Base-by-base conservation (phyloP, 1,284 basidiomycete species). In the Melanopsichium pennsylvanicum region DNA sequence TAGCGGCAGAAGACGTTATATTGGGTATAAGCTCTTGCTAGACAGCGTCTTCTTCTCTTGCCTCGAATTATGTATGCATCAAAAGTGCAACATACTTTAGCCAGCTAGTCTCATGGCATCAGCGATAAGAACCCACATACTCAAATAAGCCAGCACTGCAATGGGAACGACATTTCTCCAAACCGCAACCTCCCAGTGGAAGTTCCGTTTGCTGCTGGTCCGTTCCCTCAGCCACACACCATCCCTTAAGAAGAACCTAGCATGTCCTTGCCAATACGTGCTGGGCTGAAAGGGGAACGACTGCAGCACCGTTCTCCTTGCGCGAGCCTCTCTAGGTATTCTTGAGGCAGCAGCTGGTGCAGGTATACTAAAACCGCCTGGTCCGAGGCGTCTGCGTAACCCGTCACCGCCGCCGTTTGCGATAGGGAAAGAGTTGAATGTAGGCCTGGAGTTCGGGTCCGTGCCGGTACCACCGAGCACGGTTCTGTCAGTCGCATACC, bases 111-210 rank as follows among this genome's bases (percentile, higher is more conserved):
- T 45, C 66, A 69, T 69, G 22, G 59, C 50, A 46, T 69, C 72
- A 13, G 69, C 27, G 9, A 77, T 38, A 22, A 79, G 34, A 11
- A 70, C 66, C 76, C 75, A 77, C 57, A 80, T 68, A 16, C 75
- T 73, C 10, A 75, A 22, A 37, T 80, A 80, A 18, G 68, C 68
- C 16, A 80, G 52, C 29, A 68, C 57, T 0, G 66, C 75, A 23
- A 80, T 72, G 10, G 78, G 78, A 40, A 79, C 34, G 9, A 79
- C 64, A 31, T 79, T 80, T 13, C 78, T 55, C 58, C 72, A 62
- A 32, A 80, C 67, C n/a, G 77, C 77, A 32, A 79, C 78, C 18
- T 78, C 70, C 78, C 78, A 80, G 36, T 78, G 78, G 45, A 80
- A 79, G 18, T 75, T 75, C 15, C 78, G 52, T 7, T 72, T 48